These are phyloP conservation scores for Exserohilum turcica DNA, from an alignment of 2,329 filamentous ascomycete genomes.

Conservation along the genomic window DNA sequence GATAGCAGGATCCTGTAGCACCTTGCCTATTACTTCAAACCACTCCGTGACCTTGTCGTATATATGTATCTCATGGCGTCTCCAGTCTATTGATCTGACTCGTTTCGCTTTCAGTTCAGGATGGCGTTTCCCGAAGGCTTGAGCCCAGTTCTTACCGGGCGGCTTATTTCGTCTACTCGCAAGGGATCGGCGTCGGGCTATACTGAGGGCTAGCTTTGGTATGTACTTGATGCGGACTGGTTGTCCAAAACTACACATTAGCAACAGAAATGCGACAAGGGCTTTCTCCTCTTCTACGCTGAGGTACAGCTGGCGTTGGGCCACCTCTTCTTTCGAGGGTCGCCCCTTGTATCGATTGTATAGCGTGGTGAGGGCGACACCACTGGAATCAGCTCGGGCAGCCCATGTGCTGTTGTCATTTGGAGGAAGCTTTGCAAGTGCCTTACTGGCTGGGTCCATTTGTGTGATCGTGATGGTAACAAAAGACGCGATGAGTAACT, in stretches of 20 bases:
- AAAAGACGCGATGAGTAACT: not conserved
- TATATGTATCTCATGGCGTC: slow-evolving; percentile 20
- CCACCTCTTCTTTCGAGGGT: slow-evolving; percentile 2
- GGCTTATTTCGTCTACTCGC: slow-evolving; percentile 21
- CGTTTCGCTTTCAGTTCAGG: slow-evolving; percentile 20
- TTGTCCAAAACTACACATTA: slow-evolving; percentile 21
- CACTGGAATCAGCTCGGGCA: not conserved
- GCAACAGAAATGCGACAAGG: slow-evolving; percentile 23
- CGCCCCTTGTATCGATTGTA: not conserved
- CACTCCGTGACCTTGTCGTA: slow-evolving; percentile 27
- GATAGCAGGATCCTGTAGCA: slow-evolving; percentile 18
- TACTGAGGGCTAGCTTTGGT: slow-evolving; percentile 21
- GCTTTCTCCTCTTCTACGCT: slow-evolving; percentile 3
- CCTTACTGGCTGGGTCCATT: slow-evolving; percentile 2
- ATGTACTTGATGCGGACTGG: slow-evolving; percentile 26
- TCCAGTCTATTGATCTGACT: slow-evolving; percentile 26
- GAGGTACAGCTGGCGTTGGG: slow-evolving; percentile 26
- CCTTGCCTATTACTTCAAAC: slow-evolving; percentile 22
- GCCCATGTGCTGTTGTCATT: slow-evolving; percentile 15
- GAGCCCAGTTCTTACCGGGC: no score
- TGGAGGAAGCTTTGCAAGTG: slow-evolving; percentile 4
- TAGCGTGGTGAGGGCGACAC: not conserved
- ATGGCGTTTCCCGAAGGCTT: slow-evolving; percentile 21
- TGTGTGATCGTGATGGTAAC: slow-evolving; percentile 3
- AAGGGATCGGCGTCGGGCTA: slow-evolving; percentile 22